Evolutionary conservation across 2,329 filamentous ascomycete genomes (phyloP), one percentile per base, ranked within the genome.

Genomic region (Pseudogymnoascus sp.): DNA sequence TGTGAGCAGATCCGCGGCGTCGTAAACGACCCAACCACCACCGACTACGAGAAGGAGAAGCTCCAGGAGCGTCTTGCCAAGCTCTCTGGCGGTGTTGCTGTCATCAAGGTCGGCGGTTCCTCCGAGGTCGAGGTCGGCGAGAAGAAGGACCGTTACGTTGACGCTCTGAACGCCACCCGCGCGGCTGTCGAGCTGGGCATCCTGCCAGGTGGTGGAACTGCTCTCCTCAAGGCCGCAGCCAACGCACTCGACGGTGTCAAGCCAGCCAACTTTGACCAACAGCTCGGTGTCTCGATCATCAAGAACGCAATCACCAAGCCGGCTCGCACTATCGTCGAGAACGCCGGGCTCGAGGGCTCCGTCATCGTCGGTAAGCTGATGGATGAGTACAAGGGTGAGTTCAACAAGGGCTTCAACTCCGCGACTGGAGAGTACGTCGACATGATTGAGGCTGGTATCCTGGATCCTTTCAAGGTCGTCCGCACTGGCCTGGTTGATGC

Each of bases 41-140:
- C 92, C 59, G 94, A 99, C 74, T 99, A 99, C 81, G 94, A 99
- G 86, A 97, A 97, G 86, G 94, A 99, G 89, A 99, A 99, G 87
- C 91, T 99, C 68, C 94, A 97, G 82, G 94, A 99, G 84, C 94
- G 94, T 81, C 90, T 99, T 66, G 94, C 94, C 71, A 99, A 99
- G 88, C 90, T 99, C 69, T 97, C 94, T 69, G 94, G 94, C 68
- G 94, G 94, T 84, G 94, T 99, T 72, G 94, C 94, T 71, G 94
- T 99, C 79, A 97, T 99, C 85, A 97, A 96, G 86, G 94, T 99
- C 67, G 94, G 94, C 72, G 94, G 94, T 77, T 85, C 92, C 67
- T 97, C 93, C 67, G 94, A 99, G 81, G 93, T 99, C 68, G 94
- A 99, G 84, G 94, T 99, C 63, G 89, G 92, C 70, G 94, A 99